Evolutionary conservation across 2,329 filamentous ascomycete species (phyloP).

Genomic region (Aspergillus hortae): DNA sequence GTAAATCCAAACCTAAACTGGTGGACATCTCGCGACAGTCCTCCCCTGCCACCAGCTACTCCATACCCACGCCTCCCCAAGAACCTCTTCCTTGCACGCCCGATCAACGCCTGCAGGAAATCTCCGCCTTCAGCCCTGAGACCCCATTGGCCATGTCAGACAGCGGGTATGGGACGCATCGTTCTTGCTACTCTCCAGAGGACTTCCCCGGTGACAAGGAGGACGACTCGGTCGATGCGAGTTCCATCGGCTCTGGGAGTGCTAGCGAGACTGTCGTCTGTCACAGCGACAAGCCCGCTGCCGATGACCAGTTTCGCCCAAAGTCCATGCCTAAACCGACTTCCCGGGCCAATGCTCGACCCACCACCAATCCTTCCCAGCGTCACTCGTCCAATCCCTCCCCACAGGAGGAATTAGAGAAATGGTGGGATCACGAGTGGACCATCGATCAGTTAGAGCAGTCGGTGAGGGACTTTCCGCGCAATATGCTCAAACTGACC

Average conservation of each 20-base stretch:
- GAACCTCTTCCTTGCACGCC: constrained; percentile 32
- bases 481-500: constrained; percentile 33
- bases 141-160: constrained; percentile 35
- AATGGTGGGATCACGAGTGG: constrained; percentile 39
- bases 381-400: constrained; percentile 19
- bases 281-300: constrained; percentile 12
- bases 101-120: constrained; percentile 31
- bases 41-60: constrained; percentile 24
- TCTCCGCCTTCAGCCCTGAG: constrained; percentile 39
- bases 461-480: constrained; percentile 34
- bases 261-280: constrained; percentile 23
- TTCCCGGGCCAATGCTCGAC: constrained; percentile 14
- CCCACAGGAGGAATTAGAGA: constrained; percentile 27
- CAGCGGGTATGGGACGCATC: constrained; percentile 31
- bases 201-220: constrained; percentile 24
- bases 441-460: constrained; percentile 37
- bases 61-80: constrained; percentile 22
- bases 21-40: constrained; percentile 38
- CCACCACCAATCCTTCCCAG: constrained; percentile 13
- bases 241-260: constrained; percentile 25
- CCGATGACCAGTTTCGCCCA: constrained; percentile 15
- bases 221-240: constrained; percentile 25
- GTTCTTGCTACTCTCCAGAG: constrained; percentile 24
- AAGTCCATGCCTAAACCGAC: constrained; percentile 18
- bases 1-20: constrained; percentile 35